Evolutionary conservation across 306 rosid genomes (phyloP).

Genomic region (Lablab purpureus): DNA sequence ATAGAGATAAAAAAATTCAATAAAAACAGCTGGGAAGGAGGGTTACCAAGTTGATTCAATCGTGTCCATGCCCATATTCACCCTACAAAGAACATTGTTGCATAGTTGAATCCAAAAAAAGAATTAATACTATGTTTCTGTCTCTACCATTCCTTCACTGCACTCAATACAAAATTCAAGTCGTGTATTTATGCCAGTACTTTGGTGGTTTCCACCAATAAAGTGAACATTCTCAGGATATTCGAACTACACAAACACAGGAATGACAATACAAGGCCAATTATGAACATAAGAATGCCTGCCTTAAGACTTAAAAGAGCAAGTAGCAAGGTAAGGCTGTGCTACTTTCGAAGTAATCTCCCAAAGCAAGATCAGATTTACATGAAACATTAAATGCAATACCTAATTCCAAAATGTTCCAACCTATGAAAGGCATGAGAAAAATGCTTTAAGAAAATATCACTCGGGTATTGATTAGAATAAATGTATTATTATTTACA

Average conservation of each 20-base stretch:
- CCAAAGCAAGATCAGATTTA: slow-evolving; percentile 93
- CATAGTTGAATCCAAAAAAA: slow-evolving; percentile 39
- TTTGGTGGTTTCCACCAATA: slow-evolving; percentile 98
- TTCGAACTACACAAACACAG: slow-evolving; percentile 78
- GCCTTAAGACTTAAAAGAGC: slow-evolving; percentile 76
- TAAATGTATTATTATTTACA: slow-evolving; percentile 33
- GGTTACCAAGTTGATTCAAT: slow-evolving; percentile 95
- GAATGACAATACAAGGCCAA: slow-evolving; percentile 34
- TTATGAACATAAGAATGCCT: slow-evolving; percentile 40
- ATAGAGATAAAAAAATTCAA: slow-evolving; percentile 65
- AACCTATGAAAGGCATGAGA: slow-evolving; percentile 26
- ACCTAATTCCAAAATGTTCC: slow-evolving; percentile 39
- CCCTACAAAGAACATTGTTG: slow-evolving; percentile 68
- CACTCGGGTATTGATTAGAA: slow-evolving; percentile 41
- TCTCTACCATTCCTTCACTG: slow-evolving; percentile 94
- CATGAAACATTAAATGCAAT: slow-evolving; percentile 60
- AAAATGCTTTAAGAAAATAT: slow-evolving; percentile 15
- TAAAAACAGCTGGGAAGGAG: slow-evolving; percentile 57
- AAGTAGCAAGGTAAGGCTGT: slow-evolving; percentile 91
- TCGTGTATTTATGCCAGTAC: slow-evolving; percentile 95
- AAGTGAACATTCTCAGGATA: slow-evolving; percentile 94
- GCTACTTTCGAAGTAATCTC: slow-evolving; percentile 98
- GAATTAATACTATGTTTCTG: slow-evolving; percentile 39
- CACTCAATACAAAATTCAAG: slow-evolving; percentile 98
- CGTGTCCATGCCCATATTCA: slow-evolving; percentile 99